Evolutionary conservation across 768 basidiomycete species (phyloP).

Genomic region (Melanogaster broomeanus): DNA sequence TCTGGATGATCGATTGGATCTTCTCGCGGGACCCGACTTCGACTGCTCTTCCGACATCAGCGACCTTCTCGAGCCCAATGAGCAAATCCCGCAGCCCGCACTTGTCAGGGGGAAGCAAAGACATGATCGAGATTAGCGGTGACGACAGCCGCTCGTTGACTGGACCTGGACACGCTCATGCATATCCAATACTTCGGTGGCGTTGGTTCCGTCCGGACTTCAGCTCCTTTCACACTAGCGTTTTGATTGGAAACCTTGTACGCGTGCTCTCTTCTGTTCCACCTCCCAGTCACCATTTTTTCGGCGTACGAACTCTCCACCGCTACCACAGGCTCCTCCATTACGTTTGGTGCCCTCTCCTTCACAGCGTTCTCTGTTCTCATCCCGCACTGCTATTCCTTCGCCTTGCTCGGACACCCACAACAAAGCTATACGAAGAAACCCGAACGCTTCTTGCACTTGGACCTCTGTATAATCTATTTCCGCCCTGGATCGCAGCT

Average conservation of each 20-base stretch:
- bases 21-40: conserved; percentile 29
- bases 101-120: conserved; percentile 50
- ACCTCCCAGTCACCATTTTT: conserved; percentile 92
- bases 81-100: conserved; percentile 39
- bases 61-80: conserved; percentile 12
- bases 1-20: conserved; percentile 73
- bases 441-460: conserved; percentile 87
- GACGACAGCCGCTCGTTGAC: conserved; percentile 35
- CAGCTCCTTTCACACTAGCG: conserved; percentile 78
- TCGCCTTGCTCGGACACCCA: conserved; percentile 78
- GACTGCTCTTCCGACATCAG: conserved; percentile 16
- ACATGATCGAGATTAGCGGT: conserved; percentile 41
- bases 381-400: conserved; percentile 69
- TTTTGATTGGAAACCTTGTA: conserved; percentile 88
- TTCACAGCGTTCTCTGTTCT: conserved; percentile 80
- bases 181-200: conserved; percentile 27
- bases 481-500: conserved; percentile 90
- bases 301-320: conserved; percentile 66
- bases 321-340: conserved; percentile 52
- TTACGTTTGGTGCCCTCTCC: conserved; percentile 79
- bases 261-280: conserved; percentile 90
- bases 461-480: conserved; percentile 93
- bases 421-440: conserved; percentile 92
- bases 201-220: conserved; percentile 52
- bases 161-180: conserved; percentile 22